phyloP scores from a whole-genome alignment of 352 stramenopile species.

The Globisporangium parvum region DNA sequence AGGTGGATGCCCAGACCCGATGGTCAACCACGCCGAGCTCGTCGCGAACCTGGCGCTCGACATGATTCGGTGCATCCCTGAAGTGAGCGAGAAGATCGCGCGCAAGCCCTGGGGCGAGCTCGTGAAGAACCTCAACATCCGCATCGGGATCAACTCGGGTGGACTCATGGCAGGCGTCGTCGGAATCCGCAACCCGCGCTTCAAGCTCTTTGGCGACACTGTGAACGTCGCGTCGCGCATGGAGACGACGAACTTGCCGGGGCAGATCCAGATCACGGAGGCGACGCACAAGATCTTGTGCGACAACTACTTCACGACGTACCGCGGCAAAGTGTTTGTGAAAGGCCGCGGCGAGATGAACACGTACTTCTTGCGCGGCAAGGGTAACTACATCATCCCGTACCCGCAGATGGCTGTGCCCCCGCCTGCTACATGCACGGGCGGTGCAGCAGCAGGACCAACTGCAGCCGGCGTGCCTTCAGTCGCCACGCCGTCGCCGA shows the following conservation, averaged over 20 bases:
- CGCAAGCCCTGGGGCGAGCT: constrained; percentile 59
- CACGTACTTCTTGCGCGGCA: constrained; percentile 72
- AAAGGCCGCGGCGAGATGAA: constrained; percentile 82
- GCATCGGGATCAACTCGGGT: constrained; percentile 83
- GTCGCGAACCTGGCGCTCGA: constrained; percentile 77
- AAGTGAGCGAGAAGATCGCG: constrained; percentile 66
- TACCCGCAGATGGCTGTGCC: constrained; percentile 18
- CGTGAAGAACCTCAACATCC: constrained; percentile 78
- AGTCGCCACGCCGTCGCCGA: not conserved
- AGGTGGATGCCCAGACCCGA: constrained; percentile 66
- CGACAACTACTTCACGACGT: constrained; percentile 61
- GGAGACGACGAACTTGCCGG: constrained; percentile 75
- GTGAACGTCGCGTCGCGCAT: constrained; percentile 85
- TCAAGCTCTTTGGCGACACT: constrained; percentile 86
- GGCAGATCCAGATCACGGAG: constrained; percentile 80
- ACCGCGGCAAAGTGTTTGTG: constrained; percentile 73
- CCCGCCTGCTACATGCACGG: not conserved
- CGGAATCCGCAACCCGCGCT: constrained; percentile 75
- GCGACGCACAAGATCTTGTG: constrained; percentile 57
- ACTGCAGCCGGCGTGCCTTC: not conserved
- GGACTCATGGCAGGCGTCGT: constrained; percentile 83
- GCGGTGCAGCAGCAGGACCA: not conserved
- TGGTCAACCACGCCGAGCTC: constrained; percentile 67
- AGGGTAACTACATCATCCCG: constrained; percentile 50
- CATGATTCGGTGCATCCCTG: constrained; percentile 76